Conservation (phyloP, 2,329 filamentous ascomycete species). For the Cercospora sesami region DNA sequence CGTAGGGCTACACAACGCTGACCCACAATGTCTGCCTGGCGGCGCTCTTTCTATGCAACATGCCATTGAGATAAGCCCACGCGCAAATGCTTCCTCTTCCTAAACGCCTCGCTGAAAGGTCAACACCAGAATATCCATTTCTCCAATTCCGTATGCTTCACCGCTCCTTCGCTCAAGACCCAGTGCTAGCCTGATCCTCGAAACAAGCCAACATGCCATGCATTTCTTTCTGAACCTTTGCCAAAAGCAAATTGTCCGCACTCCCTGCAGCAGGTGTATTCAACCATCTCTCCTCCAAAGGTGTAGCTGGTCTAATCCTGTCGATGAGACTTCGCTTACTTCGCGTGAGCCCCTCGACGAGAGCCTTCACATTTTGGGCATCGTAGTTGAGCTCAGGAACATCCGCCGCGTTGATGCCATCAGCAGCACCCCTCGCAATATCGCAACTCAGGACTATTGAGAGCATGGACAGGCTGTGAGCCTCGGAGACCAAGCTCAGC, state of each 20-base stretch:
- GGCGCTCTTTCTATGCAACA: not conserved
- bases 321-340: conserved; percentile 65
- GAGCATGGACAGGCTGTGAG: conserved; percentile 75
- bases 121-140: not conserved
- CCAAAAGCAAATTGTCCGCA: conserved; percentile 64
- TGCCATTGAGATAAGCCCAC: not conserved
- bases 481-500: conserved; percentile 71
- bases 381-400: conserved; percentile 78
- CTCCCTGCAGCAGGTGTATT: conserved; percentile 47
- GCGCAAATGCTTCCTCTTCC: not conserved
- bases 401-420: conserved; percentile 58
- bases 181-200: conserved; percentile 21
- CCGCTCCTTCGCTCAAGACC: not conserved
- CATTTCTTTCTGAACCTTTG: conserved; percentile 71
- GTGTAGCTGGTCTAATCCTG: conserved; percentile 69
- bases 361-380: conserved; percentile 68
- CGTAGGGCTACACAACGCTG: not conserved
- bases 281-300: conserved; percentile 67
- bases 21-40: not conserved
- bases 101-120: conserved; percentile 7
- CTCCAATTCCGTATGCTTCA: not conserved
- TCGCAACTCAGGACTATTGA: conserved; percentile 69
- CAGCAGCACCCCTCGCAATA: conserved; percentile 62
- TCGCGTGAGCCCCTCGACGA: conserved; percentile 75
- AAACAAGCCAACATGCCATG: conserved; percentile 53